Conservation (phyloP, 768 basidiomycete species). For the Tylopilus sp. region DNA sequence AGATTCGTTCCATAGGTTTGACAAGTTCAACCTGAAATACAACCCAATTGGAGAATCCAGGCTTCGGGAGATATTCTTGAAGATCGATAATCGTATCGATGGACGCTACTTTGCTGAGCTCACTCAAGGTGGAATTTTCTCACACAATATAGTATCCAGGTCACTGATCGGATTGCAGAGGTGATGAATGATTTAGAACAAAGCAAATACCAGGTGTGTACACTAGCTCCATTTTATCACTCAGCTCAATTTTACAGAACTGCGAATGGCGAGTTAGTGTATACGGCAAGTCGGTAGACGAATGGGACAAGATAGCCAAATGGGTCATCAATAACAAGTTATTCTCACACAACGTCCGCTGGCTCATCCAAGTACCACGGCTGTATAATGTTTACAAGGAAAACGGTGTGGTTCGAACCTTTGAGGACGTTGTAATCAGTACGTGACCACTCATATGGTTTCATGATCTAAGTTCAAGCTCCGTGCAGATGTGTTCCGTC, state of each 20-base stretch:
- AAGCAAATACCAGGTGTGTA: conserved; percentile 89
- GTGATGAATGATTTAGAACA: conserved; percentile 97
- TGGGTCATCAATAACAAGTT: conserved; percentile 96
- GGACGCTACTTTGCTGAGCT: conserved; percentile 94
- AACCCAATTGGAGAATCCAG: conserved; percentile 96
- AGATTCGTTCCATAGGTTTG: conserved; percentile 97
- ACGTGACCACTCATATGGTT: conserved; percentile 29
- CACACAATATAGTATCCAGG: background rate
- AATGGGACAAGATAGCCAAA: conserved; percentile 98
- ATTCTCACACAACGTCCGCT: conserved; percentile 94
- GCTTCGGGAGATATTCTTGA: conserved; percentile 94
- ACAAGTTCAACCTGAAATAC: conserved; percentile 97
- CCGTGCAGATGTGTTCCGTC: conserved; percentile 78
- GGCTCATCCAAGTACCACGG: conserved; percentile 95
- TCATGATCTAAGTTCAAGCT: background rate
- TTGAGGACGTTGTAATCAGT: conserved; percentile 91
- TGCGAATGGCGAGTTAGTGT: conserved; percentile 98
- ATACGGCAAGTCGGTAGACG: conserved; percentile 76
- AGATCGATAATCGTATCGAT: conserved; percentile 93
- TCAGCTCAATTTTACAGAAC: conserved; percentile 47
- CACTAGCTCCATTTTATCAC: background rate
- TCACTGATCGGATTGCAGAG: conserved; percentile 48
- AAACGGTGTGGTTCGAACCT: conserved; percentile 76
- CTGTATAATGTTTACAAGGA: conserved; percentile 95
- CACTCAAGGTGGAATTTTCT: conserved; percentile 63